These are phyloP conservation scores for Calonectria henricotiae DNA, from an alignment of 2,329 filamentous ascomycete species.

Conservation along the genomic window DNA sequence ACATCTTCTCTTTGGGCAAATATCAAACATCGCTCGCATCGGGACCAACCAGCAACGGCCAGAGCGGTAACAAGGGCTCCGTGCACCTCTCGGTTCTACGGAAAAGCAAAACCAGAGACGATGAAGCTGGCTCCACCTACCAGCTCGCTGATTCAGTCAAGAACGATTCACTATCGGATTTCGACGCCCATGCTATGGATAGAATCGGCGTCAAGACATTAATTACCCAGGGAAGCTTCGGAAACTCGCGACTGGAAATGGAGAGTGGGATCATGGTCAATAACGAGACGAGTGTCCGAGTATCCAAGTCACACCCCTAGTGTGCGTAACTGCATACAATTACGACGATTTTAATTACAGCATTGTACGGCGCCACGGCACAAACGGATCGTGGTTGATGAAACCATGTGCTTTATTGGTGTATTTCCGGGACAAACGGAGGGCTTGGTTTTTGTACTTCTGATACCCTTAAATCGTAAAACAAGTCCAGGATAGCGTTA, in stretches of 20 bases:
- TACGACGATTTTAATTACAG: neutral
- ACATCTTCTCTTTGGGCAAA: conserved; percentile 43
- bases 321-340: neutral
- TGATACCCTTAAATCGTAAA: conserved; percentile 7
- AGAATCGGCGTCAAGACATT: conserved; percentile 38
- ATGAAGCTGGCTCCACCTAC: conserved; percentile 48
- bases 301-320: neutral
- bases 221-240: conserved; percentile 38
- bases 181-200: conserved; percentile 47
- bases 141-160: conserved; percentile 43
- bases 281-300: conserved; percentile 42
- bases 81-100: conserved; percentile 42
- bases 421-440: neutral
- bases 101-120: conserved; percentile 36
- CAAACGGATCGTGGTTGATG: neutral
- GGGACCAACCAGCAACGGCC: conserved; percentile 42
- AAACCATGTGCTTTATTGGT: neutral
- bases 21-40: conserved; percentile 40
- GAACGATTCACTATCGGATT: conserved; percentile 37
- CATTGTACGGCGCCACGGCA: neutral
- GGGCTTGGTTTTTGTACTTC: neutral
- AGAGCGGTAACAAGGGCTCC: conserved; percentile 46
- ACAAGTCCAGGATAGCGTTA: neutral
- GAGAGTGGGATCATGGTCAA: conserved; percentile 48
- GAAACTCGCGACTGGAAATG: neutral